phyloP scores from a whole-genome alignment of 2,329 filamentous ascomycete species.

The Trichoderma pleuroti region DNA sequence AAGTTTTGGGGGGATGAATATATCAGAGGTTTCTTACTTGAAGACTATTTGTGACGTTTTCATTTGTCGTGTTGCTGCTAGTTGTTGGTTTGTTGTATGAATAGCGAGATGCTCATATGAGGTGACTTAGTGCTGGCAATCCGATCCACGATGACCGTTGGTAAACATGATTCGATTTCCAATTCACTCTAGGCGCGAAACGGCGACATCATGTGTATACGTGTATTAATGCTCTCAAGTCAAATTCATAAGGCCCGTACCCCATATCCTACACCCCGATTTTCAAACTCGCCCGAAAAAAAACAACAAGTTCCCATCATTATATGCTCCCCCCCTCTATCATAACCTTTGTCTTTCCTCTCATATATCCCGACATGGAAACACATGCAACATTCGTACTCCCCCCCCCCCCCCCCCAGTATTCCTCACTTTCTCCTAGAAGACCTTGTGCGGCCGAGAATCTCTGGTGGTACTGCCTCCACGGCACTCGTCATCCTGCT shows the following conservation, averaged over 20 bases:
- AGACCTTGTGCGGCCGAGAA: slow-evolving; percentile 7
- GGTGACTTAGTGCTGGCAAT: background rate
- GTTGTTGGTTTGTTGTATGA: background rate
- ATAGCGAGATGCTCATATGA: background rate
- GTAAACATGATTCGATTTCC: background rate
- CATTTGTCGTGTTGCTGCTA: background rate
- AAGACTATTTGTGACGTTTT: no score
- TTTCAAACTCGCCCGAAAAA: background rate
- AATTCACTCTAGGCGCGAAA: background rate
- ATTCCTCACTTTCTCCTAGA: background rate
- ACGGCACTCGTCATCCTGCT: slow-evolving; percentile 38
- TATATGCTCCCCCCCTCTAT: background rate
- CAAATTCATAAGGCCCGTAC: background rate
- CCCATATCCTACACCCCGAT: background rate
- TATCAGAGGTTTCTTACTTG: background rate
- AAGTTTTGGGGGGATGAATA: background rate
- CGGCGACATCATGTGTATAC: background rate
- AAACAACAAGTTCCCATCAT: background rate
- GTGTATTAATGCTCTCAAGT: background rate
- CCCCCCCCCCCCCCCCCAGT: no score
- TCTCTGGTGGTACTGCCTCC: background rate
- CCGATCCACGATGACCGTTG: background rate
- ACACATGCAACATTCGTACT: background rate
- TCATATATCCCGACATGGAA: background rate
- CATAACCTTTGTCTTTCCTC: background rate